Evolutionary conservation across 305 asterid species (phyloP).

Genomic region (Solanum hybrid): DNA sequence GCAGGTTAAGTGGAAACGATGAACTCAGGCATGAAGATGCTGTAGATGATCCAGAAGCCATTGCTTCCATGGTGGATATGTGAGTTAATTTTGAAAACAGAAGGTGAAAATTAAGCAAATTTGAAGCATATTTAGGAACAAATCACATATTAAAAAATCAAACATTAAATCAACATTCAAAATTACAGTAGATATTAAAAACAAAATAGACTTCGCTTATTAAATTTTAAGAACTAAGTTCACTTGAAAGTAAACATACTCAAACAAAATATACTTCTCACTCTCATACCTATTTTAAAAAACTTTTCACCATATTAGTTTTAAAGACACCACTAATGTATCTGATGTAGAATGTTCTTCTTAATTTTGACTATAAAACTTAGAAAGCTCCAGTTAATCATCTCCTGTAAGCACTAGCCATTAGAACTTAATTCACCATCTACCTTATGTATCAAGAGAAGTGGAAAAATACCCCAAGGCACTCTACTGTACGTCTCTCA

Average conservation of each 20-base stretch:
- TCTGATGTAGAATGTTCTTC: not conserved
- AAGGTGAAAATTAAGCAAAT: not conserved
- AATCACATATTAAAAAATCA: not conserved
- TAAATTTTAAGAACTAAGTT: not conserved
- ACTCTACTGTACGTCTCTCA: not conserved
- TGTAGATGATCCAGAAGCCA: constrained; percentile 41
- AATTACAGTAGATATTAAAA: not conserved
- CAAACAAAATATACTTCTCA: not conserved
- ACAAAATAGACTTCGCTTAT: not conserved
- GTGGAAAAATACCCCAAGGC: not conserved
- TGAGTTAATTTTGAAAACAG: constrained; percentile 16
- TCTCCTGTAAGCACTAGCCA: not conserved
- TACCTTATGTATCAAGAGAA: not conserved
- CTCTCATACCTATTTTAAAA: not conserved
- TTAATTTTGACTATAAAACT: not conserved
- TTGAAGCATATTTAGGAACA: not conserved
- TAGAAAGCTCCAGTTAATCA: not conserved
- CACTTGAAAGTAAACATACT: not conserved
- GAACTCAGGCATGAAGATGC: constrained; percentile 22
- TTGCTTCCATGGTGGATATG: constrained; percentile 45
- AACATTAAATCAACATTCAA: not conserved
- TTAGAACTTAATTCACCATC: not conserved
- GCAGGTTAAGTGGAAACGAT: constrained; percentile 19
- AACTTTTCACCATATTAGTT: not conserved
- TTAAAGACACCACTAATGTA: not conserved